These are phyloP conservation scores for Westerdykella aurantiaca DNA, from an alignment of 2,329 filamentous ascomycete genomes.

Conservation along the genomic window DNA sequence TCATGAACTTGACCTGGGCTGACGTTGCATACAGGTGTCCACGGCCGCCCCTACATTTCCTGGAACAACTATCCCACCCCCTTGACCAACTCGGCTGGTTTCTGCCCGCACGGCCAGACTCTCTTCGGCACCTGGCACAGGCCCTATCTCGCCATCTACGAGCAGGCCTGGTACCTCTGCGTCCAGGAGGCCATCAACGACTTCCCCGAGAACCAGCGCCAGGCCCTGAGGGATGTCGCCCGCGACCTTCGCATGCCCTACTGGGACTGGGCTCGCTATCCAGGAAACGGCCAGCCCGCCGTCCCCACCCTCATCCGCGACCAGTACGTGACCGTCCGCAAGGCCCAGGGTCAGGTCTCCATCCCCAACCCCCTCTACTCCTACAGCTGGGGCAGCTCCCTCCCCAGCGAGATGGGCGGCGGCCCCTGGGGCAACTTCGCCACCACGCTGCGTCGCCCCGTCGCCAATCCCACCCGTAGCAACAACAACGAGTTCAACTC, in stretches of 20 bases:
- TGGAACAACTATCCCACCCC: conserved; percentile 47
- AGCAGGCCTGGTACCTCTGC: conserved; percentile 44
- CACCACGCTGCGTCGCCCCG: conserved; percentile 29
- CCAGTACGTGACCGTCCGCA: conserved; percentile 40
- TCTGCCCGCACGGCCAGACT: conserved; percentile 70
- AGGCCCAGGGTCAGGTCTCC: conserved; percentile 34
- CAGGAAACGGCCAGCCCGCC: conserved; percentile 22
- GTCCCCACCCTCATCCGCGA: conserved; percentile 36
- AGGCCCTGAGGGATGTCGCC: conserved; percentile 39
- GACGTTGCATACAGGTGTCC: conserved; percentile 55
- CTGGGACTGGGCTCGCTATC: conserved; percentile 45
- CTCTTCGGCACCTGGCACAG: conserved; percentile 81
- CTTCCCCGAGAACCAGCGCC: conserved; percentile 37
- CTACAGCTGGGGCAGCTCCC: conserved; percentile 44
- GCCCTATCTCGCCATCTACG: conserved; percentile 63
- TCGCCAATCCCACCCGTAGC: conserved; percentile 29
- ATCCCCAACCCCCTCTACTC: conserved; percentile 45
- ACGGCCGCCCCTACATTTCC: conserved; percentile 62
- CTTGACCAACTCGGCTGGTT: conserved; percentile 54
- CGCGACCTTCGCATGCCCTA: conserved; percentile 41
- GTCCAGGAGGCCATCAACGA: conserved; percentile 39
- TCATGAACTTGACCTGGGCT: background rate
- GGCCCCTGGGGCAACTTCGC: conserved; percentile 30
- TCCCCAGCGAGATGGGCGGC: conserved; percentile 48
- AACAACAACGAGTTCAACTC: conserved; percentile 35